phyloP scores from a whole-genome alignment of 495 filamentous ascomycete genomes.

The Trichoderma virens region DNA sequence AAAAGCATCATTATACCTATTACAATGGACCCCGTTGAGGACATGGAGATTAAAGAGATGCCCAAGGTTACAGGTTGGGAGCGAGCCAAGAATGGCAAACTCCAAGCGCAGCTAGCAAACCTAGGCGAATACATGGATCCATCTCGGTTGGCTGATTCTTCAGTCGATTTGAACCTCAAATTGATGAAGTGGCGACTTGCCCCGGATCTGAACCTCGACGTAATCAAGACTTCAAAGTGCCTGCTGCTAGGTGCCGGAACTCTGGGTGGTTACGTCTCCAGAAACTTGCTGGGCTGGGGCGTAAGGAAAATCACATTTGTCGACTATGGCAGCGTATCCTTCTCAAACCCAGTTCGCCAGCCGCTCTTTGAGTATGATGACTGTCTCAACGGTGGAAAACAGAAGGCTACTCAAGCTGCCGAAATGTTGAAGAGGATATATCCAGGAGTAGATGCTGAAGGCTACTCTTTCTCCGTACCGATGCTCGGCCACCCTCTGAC shows the following conservation, averaged over 20 bases:
- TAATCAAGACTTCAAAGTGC: slow-evolving; percentile 84
- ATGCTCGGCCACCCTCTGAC: slow-evolving; percentile 89
- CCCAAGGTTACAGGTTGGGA: slow-evolving; percentile 96
- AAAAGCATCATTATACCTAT: slow-evolving; percentile 72
- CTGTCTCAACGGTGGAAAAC: slow-evolving; percentile 74
- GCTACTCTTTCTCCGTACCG: slow-evolving; percentile 75
- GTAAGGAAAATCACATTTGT: slow-evolving; percentile 95
- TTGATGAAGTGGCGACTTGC: slow-evolving; percentile 98
- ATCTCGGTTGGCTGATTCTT: slow-evolving; percentile 74
- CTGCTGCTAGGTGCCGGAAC: slow-evolving; percentile 93
- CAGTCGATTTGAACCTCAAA: slow-evolving; percentile 96
- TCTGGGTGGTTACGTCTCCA: slow-evolving; percentile 84
- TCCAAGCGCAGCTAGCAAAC: slow-evolving; percentile 67
- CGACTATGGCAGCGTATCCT: slow-evolving; percentile 88
- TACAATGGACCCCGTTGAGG: slow-evolving; percentile 41
- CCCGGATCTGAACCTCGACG: slow-evolving; percentile 77
- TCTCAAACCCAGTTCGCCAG: slow-evolving; percentile 95
- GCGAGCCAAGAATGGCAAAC: slow-evolving; percentile 64
- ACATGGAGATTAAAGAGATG: slow-evolving; percentile 40
- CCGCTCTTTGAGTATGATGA: slow-evolving; percentile 86
- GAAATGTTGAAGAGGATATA: slow-evolving; percentile 80
- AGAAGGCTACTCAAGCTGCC: slow-evolving; percentile 77
- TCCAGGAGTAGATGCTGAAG: slow-evolving; percentile 74
- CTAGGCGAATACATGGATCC: slow-evolving; percentile 91
- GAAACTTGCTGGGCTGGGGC: slow-evolving; percentile 91